A percentile compares a stretch with the other conserved stretches of the same genome.
Evolutionary conservation across 306 rosid genomes (phyloP).

Genomic region (Parietaria judaica): DNA sequence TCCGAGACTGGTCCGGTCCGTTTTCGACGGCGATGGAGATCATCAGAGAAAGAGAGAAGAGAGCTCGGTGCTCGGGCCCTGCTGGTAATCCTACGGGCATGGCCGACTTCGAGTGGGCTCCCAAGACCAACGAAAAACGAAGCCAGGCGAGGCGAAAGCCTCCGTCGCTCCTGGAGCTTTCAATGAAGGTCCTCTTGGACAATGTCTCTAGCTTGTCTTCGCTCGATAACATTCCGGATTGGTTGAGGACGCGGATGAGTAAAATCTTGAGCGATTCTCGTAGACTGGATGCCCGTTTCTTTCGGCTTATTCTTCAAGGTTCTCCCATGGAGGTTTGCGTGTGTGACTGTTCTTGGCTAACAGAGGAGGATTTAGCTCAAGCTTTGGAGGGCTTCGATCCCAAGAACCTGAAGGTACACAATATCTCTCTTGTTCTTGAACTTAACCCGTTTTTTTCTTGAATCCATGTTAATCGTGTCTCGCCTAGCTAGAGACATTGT

Average conservation of each 20-base stretch:
- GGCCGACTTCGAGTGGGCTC: slow-evolving; percentile 31
- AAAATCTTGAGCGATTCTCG: slow-evolving; percentile 62
- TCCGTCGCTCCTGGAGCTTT: slow-evolving; percentile 57
- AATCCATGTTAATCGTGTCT: too few relatives aligned
- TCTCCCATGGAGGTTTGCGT: slow-evolving; percentile 65
- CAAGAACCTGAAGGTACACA: slow-evolving; percentile 40
- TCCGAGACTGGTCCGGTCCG: slow-evolving; percentile 47
- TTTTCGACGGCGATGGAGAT: slow-evolving; percentile 50
- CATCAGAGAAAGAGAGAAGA: slow-evolving; percentile 35
- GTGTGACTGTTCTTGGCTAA: slow-evolving; percentile 72
- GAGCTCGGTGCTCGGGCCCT: not conserved
- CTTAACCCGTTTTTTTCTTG: not conserved
- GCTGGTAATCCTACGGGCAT: not conserved
- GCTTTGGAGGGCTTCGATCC: slow-evolving; percentile 42
- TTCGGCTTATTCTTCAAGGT: slow-evolving; percentile 48
- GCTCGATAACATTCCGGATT: slow-evolving; percentile 54
- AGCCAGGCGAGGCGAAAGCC: slow-evolving; percentile 14
- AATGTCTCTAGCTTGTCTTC: slow-evolving; percentile 60
- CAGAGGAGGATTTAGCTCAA: slow-evolving; percentile 50
- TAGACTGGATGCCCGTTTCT: slow-evolving; percentile 35
- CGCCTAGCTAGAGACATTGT: slow-evolving; percentile 50
- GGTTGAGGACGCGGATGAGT: slow-evolving; percentile 48
- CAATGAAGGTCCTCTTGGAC: slow-evolving; percentile 36
- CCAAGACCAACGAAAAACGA: slow-evolving; percentile 13
- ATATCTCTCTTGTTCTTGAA: not conserved